phyloP scores from a whole-genome alignment of 768 basidiomycete species.

The Xerocomellus intermedius region DNA sequence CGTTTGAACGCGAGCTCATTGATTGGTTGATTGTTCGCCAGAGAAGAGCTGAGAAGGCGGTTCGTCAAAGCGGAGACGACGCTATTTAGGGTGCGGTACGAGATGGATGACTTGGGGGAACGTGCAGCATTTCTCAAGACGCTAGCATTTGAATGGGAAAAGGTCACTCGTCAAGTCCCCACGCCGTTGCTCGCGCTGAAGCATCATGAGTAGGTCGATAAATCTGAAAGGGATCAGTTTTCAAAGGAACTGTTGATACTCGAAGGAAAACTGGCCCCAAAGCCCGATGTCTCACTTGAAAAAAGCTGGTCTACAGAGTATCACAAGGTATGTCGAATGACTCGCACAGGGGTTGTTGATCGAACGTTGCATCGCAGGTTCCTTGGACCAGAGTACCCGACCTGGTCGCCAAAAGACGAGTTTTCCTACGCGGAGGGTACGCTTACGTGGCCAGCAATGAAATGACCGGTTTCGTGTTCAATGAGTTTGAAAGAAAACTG shows the following conservation, averaged over 20 bases:
- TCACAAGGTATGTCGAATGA: slow-evolving; percentile 60
- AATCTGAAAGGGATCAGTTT: slow-evolving; percentile 53
- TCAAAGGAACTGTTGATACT: slow-evolving; percentile 45
- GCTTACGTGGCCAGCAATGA: slow-evolving; percentile 85
- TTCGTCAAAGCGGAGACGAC: slow-evolving; percentile 89
- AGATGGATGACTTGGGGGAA: slow-evolving; percentile 57
- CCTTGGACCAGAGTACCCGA: slow-evolving; percentile 95
- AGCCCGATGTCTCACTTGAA: background rate
- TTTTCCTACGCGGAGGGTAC: slow-evolving; percentile 75
- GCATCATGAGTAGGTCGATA: slow-evolving; percentile 46
- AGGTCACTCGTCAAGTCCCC: slow-evolving; percentile 39
- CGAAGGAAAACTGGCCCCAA: slow-evolving; percentile 10
- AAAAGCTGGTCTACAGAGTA: slow-evolving; percentile 34
- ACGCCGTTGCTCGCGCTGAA: background rate
- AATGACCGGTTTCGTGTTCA: slow-evolving; percentile 81
- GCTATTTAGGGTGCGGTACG: slow-evolving; percentile 81
- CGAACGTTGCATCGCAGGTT: slow-evolving; percentile 53
- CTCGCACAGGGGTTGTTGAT: background rate
- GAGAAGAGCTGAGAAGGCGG: slow-evolving; percentile 84
- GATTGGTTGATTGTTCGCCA: slow-evolving; percentile 33
- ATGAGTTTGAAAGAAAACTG: slow-evolving; percentile 77
- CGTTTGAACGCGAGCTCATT: background rate
- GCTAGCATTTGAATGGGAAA: slow-evolving; percentile 60
- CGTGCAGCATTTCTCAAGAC: slow-evolving; percentile 55
- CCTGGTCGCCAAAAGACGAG: slow-evolving; percentile 77